Percentiles rank a stretch among this genome's conserved stretches.
These are phyloP conservation scores for Cynanchum wilfordii DNA, from an alignment of 257 asterid genomes.

Conservation along the genomic window DNA sequence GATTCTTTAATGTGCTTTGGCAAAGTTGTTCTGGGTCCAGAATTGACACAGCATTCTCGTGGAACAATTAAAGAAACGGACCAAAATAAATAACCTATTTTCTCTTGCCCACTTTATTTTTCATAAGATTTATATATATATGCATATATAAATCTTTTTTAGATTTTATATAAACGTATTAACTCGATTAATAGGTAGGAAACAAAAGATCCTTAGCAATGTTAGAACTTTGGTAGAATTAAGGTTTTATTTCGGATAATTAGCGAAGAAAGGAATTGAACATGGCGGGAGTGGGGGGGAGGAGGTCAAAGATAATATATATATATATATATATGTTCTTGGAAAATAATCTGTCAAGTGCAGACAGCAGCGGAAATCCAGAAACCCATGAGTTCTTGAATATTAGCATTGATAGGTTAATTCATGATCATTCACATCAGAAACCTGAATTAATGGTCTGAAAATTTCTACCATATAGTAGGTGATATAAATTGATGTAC, in stretches of 20 bases:
- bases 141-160: too few species aligned
- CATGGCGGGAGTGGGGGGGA: too few species aligned
- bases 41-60: background rate
- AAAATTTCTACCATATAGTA: background rate
- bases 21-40: background rate
- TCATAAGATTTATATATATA: too few species aligned
- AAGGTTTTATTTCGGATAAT: too few species aligned
- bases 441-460: background rate
- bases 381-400: background rate
- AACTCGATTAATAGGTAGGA: too few species aligned
- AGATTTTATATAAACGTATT: too few species aligned
- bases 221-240: too few species aligned
- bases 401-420: background rate
- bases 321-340: background rate
- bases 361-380: background rate
- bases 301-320: too few species aligned
- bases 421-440: background rate
- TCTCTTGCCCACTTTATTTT: too few species aligned
- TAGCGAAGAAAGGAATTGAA: too few species aligned
- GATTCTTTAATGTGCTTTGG: background rate
- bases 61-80: background rate
- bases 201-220: too few species aligned
- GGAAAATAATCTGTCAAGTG: background rate
- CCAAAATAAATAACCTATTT: background rate
- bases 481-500: too few species aligned